Base-by-base conservation (phyloP, 352 stramenopile species). In the Elongisporangium senticosum region DNA sequence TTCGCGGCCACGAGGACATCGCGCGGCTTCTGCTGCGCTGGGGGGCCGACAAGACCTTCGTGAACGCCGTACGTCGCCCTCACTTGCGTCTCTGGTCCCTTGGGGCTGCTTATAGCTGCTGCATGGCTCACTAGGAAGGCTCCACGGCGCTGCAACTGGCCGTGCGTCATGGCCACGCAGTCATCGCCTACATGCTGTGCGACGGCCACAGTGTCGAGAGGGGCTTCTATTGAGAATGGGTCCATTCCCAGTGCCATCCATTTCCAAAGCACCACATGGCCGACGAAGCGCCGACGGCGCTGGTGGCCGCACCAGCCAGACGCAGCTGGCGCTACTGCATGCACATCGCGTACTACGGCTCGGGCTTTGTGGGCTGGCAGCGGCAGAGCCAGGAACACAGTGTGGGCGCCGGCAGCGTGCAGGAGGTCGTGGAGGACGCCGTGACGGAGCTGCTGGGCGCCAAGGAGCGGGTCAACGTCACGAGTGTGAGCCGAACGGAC, bases 401-500 rank as follows among this genome's bases (percentile, higher is more conserved):
- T 20, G 65, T 61, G 14, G 75, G 80, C n/a, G 64, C 74, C 24
- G 68, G 80, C 60, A 93, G 83, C 66, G 71, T 95, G 6, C 86
- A 95, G 68, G 82, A 93, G 59, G 65, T 89, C 6, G 71, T 95
- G 24, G 86, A 95, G 49, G 67, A 75, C 23, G 80, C 78, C 14
- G 69, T 95, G 50, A 88, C 83, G 17, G 59, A 71, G 48, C 68
- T 68, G 26, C 69, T 92, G 28, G 54, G 26, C 1, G 66, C 77
- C 7, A 8, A 68, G 6, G 58, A 80, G 49, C 80, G 81, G 55
- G 56, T 95, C 24, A 93, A 95, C 63, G 83, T 95, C 58, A 90
- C 83, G 37, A 81, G 80, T 62, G 83, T 87, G 58, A 95, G 86
- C 53, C 83, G 86, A 51, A 95, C 86, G 5, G 86, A 95, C 33